Percentiles rank a stretch among this genome's conserved stretches.
phyloP scores from a whole-genome alignment of 2,329 filamentous ascomycete species.

The Phialophora macrospora region DNA sequence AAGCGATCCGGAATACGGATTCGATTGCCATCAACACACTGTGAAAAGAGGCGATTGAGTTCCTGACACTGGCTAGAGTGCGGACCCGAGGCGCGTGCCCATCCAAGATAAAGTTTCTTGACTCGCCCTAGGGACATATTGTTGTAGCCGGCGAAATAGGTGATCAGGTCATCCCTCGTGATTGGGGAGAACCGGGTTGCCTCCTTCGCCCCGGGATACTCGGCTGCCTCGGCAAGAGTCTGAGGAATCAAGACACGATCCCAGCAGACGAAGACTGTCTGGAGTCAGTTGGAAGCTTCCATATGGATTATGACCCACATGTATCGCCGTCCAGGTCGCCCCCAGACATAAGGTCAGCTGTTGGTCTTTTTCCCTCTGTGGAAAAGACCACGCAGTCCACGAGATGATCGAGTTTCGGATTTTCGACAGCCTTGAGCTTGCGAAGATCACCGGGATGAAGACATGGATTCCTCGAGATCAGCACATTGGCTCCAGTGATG shows the following conservation, averaged over 20 bases:
- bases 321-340: conserved; percentile 16
- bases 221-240: conserved; percentile 5
- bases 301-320: neutral
- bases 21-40: conserved; percentile 13
- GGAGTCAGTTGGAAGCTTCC: neutral
- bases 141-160: conserved; percentile 16
- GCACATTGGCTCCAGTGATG: conserved; percentile 2
- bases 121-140: conserved; percentile 14
- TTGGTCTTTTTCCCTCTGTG: conserved; percentile 3
- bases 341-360: conserved; percentile 15
- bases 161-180: conserved; percentile 6
- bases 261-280: conserved; percentile 17
- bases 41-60: conserved; percentile 15
- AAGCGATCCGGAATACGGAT: conserved; percentile 10
- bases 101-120: conserved; percentile 15
- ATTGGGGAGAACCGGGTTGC: conserved; percentile 12
- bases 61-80: conserved; percentile 14
- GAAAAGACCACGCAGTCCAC: conserved; percentile 15
- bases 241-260: conserved; percentile 3
- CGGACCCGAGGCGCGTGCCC: conserved; percentile 8
- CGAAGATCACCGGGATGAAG: conserved; percentile 17
- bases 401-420: conserved; percentile 8
- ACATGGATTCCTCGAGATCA: conserved; percentile 13
- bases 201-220: conserved; percentile 14
- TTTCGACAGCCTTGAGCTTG: conserved; percentile 11